phyloP scores from a whole-genome alignment of 345 rosid genomes.

The Isatis tinctoria region DNA sequence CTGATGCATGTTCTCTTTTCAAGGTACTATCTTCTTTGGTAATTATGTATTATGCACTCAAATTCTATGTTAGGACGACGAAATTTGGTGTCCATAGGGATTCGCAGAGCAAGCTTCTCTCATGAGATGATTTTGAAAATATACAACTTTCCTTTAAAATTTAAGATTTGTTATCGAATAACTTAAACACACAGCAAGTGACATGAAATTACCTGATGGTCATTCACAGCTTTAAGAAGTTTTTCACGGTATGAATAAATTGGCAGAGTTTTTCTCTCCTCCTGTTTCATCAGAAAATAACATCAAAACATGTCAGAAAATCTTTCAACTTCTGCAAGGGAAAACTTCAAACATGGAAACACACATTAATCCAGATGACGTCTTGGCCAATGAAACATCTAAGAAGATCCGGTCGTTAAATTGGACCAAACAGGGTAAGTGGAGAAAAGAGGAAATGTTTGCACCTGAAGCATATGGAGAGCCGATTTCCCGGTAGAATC shows the following conservation, averaged over 20 bases:
- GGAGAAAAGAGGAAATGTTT: background rate
- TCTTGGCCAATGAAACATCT: background rate
- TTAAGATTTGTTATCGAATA: background rate
- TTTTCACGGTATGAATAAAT: slow-evolving; percentile 70
- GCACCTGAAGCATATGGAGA: slow-evolving; percentile 66
- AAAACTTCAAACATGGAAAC: background rate
- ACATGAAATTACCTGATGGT: slow-evolving; percentile 50
- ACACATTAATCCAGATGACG: background rate
- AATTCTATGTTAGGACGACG: background rate
- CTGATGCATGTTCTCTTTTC: background rate
- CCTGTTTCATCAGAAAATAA: slow-evolving; percentile 35
- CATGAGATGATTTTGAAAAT: background rate
- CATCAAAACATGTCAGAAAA: background rate
- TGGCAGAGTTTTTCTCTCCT: slow-evolving; percentile 70
- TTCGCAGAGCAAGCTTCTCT: background rate
- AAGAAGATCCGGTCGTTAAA: background rate
- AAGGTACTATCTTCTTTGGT: background rate
- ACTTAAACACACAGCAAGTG: background rate
- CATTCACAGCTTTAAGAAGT: slow-evolving; percentile 57
- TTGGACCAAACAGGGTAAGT: background rate
- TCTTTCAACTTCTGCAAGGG: background rate
- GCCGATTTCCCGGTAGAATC: slow-evolving; percentile 45
- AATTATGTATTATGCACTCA: background rate
- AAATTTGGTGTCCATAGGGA: background rate
- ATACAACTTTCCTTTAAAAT: background rate